Conservation (phyloP, 2,329 filamentous ascomycete genomes). For the Trichophyton benhamiae region DNA sequence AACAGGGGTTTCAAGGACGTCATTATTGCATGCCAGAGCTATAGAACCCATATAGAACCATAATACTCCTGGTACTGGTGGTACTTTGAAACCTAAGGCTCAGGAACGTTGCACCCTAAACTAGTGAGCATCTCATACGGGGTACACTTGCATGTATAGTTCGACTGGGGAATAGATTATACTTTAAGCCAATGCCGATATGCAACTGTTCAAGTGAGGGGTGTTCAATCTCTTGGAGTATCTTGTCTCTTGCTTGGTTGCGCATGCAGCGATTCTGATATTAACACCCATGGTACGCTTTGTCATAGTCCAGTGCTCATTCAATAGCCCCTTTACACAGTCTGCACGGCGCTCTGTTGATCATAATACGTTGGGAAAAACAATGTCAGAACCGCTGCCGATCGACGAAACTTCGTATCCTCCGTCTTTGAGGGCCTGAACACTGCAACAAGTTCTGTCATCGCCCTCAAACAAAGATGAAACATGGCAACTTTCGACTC, state of each 20-base stretch:
- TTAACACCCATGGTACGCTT: no score
- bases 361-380: no score
- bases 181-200: background rate
- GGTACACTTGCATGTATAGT: background rate
- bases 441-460: background rate
- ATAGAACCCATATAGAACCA: constrained; percentile 1
- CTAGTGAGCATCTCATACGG: background rate
- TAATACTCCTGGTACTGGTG: background rate
- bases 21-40: background rate
- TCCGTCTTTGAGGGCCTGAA: background rate
- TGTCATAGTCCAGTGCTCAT: no score
- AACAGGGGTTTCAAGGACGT: background rate
- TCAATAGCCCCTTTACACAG: no score
- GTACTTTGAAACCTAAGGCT: background rate
- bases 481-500: background rate
- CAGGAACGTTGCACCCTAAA: background rate
- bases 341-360: no score
- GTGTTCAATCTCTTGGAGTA: no score
- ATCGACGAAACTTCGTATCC: no score
- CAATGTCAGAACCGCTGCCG: no score
- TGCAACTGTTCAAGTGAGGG: no score
- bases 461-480: background rate
- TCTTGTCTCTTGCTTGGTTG: no score
- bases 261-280: no score
- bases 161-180: background rate